These are phyloP conservation scores for Globisporangium splendens DNA, from an alignment of 352 stramenopile genomes.

Conservation along the genomic window DNA sequence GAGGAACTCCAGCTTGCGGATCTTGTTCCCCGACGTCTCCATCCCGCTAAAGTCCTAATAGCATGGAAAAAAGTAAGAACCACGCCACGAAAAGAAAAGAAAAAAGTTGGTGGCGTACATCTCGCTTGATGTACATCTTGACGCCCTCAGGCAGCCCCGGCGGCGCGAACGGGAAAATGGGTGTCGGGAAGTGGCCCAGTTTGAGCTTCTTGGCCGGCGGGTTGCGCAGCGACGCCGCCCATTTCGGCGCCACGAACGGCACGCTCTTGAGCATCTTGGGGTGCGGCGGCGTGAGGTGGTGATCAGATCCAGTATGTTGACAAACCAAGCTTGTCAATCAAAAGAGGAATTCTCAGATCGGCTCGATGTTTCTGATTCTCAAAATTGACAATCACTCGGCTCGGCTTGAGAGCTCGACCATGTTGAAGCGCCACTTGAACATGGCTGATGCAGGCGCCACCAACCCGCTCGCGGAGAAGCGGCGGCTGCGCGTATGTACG, in stretches of 20 bases:
- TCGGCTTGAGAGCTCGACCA: no score
- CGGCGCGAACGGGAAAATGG: constrained; percentile 71
- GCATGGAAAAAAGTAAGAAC: neutral
- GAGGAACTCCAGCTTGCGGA: constrained; percentile 95
- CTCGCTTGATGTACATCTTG: constrained; percentile 82
- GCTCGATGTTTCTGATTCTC: neutral
- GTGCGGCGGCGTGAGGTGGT: neutral
- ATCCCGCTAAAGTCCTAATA: constrained; percentile 80
- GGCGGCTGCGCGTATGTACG: constrained; percentile 28
- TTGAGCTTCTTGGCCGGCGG: constrained; percentile 47
- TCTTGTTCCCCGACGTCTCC: constrained; percentile 94
- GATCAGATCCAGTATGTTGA: no score
- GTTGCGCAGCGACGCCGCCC: constrained; percentile 45
- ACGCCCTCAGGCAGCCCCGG: constrained; percentile 64
- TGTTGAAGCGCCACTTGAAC: constrained; percentile 1
- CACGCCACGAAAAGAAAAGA: no score
- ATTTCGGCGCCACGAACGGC: constrained; percentile 55
- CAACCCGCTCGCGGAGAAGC: constrained; percentile 38
- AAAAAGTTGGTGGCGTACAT: constrained; percentile 36
- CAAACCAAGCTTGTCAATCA: no score
- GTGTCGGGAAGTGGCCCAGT: constrained; percentile 78
- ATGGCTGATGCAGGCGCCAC: neutral
- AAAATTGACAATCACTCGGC: no score
- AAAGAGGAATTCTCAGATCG: neutral
- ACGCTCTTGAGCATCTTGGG: constrained; percentile 61